Evolutionary conservation across 352 stramenopile species (phyloP).

Genomic region (Hyaloperonospora arabidopsidis): DNA sequence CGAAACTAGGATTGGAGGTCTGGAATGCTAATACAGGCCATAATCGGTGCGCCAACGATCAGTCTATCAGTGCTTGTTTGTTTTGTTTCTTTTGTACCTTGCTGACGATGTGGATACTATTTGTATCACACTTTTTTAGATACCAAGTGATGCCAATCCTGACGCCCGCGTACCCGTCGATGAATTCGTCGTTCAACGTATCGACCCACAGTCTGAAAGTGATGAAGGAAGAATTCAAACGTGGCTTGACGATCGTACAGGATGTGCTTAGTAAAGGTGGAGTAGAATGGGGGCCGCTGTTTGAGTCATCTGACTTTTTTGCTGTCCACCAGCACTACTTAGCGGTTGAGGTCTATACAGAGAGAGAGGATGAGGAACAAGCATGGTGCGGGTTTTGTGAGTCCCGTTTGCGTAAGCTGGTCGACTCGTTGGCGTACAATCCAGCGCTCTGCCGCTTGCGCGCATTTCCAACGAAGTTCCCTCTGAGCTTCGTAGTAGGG

Average conservation of each 20-base stretch:
- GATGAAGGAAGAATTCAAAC: slow-evolving; percentile 91
- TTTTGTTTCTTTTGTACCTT: slow-evolving; percentile 3
- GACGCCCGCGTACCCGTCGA: slow-evolving; percentile 96
- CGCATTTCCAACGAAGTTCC: slow-evolving; percentile 84
- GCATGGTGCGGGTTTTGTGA: slow-evolving; percentile 93
- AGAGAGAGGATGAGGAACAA: slow-evolving; percentile 83
- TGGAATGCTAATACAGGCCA: slow-evolving; percentile 84
- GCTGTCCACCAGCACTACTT: slow-evolving; percentile 86
- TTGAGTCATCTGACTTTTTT: slow-evolving; percentile 84
- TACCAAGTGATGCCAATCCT: slow-evolving; percentile 98
- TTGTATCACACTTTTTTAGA: slow-evolving; percentile 17
- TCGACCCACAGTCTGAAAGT: slow-evolving; percentile 89
- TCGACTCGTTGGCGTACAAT: slow-evolving; percentile 81
- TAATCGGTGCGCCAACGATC: slow-evolving; percentile 42
- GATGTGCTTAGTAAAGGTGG: slow-evolving; percentile 77
- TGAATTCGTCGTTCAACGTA: slow-evolving; percentile 99
- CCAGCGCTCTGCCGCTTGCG: slow-evolving; percentile 68
- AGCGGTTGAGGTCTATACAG: slow-evolving; percentile 87
- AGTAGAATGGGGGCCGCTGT: slow-evolving; percentile 72
- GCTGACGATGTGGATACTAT: not conserved
- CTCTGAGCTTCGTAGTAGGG: slow-evolving; percentile 48
- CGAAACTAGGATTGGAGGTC: slow-evolving; percentile 80
- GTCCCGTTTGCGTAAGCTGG: slow-evolving; percentile 87
- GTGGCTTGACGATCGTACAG: slow-evolving; percentile 67
- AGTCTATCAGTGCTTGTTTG: not conserved